These are phyloP conservation scores for Takakia lepidozioides DNA, from an alignment of 225 moss, liverwort and hornwort species.

Conservation along the genomic window DNA sequence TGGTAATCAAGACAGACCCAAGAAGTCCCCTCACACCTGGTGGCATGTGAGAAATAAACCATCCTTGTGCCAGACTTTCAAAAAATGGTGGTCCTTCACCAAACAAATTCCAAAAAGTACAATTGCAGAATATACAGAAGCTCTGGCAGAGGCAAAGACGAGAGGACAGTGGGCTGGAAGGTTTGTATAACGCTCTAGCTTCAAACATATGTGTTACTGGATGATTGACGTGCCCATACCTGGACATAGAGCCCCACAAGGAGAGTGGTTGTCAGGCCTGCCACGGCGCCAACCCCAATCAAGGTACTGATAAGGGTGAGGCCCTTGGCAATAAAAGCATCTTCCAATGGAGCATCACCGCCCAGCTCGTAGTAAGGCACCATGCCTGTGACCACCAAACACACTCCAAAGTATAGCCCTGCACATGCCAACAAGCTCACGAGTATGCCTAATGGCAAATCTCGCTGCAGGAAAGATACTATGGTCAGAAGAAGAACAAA, in stretches of 20 bases:
- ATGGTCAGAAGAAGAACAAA: no score
- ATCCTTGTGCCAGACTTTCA: no score
- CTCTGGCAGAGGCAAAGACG: no score
- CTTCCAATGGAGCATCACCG: conserved; percentile 78
- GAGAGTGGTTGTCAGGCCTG: conserved; percentile 86
- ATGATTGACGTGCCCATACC: conserved; percentile 37
- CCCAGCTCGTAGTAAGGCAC: conserved; percentile 76
- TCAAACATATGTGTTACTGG: no score
- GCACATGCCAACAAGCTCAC: conserved; percentile 76
- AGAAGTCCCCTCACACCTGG: no score
- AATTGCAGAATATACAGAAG: no score
- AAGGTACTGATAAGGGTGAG: conserved; percentile 53
- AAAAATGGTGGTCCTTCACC: no score
- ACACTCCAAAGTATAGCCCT: conserved; percentile 80
- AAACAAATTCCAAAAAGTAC: no score
- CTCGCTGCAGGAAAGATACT: conserved; percentile 58
- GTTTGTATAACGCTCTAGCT: no score
- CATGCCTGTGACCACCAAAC: conserved; percentile 95
- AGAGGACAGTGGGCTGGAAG: no score
- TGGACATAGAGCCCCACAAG: conserved; percentile 97
- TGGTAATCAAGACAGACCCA: no score
- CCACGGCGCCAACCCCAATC: conserved; percentile 83
- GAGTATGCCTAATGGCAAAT: conserved; percentile 87
- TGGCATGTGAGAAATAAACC: no score
- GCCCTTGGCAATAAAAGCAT: conserved; percentile 65